Evolutionary conservation across 306 rosid genomes (phyloP).

Genomic region (Sesbania bispinosa): DNA sequence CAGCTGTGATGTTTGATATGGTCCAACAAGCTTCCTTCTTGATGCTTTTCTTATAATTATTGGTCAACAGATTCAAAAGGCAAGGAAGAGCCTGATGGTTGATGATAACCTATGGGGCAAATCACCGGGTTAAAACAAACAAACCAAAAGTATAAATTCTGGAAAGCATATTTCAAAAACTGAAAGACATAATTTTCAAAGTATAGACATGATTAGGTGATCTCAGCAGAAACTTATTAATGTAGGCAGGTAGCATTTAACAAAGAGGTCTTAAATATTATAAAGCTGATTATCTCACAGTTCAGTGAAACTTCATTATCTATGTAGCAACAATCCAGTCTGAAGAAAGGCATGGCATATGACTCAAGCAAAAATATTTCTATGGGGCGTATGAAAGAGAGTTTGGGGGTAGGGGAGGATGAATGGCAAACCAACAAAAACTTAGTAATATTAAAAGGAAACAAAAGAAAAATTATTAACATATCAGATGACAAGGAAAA

Average conservation of each 20-base stretch:
- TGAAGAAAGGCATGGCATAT: not conserved
- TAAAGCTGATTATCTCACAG: not conserved
- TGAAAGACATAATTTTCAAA: not conserved
- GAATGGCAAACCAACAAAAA: not conserved
- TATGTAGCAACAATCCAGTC: not conserved
- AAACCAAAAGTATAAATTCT: not conserved
- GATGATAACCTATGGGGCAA: conserved; percentile 60
- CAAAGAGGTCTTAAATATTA: not conserved
- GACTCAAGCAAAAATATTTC: not conserved
- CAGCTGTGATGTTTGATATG: conserved; percentile 91
- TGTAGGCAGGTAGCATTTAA: not conserved
- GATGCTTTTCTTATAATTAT: conserved; percentile 88
- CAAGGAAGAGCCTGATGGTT: conserved; percentile 80
- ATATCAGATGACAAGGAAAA: not conserved
- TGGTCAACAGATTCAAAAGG: conserved; percentile 60
- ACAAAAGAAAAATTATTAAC: not conserved
- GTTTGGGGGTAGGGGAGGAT: no score
- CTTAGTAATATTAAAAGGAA: not conserved
- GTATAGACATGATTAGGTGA: not conserved
- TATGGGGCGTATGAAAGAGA: not conserved
- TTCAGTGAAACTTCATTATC: not conserved
- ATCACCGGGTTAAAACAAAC: conserved; percentile 15
- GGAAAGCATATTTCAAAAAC: not conserved
- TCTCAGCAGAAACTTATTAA: not conserved
- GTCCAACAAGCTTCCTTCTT: conserved; percentile 99